A percentile compares a stretch with the other conserved stretches of the same genome.
phyloP scores from a whole-genome alignment of 2,329 filamentous ascomycete species.

The Microsporum ferrugineum region DNA sequence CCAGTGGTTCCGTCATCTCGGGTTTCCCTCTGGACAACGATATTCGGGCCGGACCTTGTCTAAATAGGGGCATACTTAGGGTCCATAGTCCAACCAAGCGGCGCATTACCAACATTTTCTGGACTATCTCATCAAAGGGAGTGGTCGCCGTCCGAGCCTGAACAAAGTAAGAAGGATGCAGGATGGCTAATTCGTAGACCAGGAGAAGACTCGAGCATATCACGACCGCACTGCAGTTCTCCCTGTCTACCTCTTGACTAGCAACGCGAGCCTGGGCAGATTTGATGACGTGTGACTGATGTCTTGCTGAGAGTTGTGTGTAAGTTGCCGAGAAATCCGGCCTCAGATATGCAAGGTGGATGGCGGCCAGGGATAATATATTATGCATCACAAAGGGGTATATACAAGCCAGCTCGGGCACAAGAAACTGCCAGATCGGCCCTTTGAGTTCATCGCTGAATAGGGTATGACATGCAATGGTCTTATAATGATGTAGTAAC shows the following conservation, averaged over 20 bases:
- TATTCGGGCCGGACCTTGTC: neutral
- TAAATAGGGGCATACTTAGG: conserved; percentile 4
- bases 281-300: conserved; percentile 15
- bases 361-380: conserved; percentile 17
- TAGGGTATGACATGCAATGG: conserved; percentile 20
- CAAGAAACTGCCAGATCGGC: conserved; percentile 15
- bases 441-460: conserved; percentile 11
- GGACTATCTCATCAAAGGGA: neutral
- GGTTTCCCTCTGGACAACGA: neutral
- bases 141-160: neutral
- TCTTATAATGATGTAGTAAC: conserved; percentile 32
- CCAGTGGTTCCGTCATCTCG: neutral
- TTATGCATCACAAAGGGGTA: conserved; percentile 19
- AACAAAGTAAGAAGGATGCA: conserved; percentile 7
- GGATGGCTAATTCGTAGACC: conserved; percentile 20
- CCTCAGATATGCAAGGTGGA: conserved; percentile 15
- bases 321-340: conserved; percentile 16
- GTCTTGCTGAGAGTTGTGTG: conserved; percentile 18
- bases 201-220: conserved; percentile 21
- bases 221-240: conserved; percentile 24
- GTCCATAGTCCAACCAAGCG: conserved; percentile 6
- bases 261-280: conserved; percentile 5
- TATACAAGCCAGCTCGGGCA: conserved; percentile 15
- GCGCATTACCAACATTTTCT: conserved; percentile 7
- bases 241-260: conserved; percentile 9